Evolutionary conservation across 306 rosid species (phyloP).

Genomic region (Albizia julibrissin): DNA sequence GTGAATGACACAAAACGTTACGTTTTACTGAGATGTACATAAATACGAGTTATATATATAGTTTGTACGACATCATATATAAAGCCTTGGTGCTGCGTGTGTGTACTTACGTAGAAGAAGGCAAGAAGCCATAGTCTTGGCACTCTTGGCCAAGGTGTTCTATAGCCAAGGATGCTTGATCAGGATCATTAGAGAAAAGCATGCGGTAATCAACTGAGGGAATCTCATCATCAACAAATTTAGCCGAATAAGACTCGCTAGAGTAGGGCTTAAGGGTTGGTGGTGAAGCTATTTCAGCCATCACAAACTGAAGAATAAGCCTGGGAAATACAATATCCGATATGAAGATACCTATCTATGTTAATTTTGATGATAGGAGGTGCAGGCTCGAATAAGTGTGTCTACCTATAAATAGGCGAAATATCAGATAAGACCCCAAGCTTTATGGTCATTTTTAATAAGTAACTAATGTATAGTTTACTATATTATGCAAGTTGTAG

Average conservation of each 20-base stretch:
- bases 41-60: background rate
- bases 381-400: background rate
- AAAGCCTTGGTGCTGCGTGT: no score
- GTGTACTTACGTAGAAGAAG: constrained; percentile 38
- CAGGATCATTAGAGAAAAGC: constrained; percentile 22
- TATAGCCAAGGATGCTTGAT: constrained; percentile 25
- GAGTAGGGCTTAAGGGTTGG: background rate
- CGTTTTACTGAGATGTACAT: background rate
- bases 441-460: background rate
- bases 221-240: constrained; percentile 31
- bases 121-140: constrained; percentile 44
- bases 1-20: no score
- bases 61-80: no score
- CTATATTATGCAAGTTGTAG: no score
- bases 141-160: constrained; percentile 33
- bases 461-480: no score
- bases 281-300: background rate
- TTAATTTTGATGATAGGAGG: background rate
- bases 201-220: constrained; percentile 40
- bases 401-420: background rate
- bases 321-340: background rate
- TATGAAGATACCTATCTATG: background rate
- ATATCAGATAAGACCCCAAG: background rate
- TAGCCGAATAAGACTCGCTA: background rate
- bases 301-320: background rate